phyloP scores from a whole-genome alignment of 1,284 basidiomycete species.

The Ganoderma leucocontextum region DNA sequence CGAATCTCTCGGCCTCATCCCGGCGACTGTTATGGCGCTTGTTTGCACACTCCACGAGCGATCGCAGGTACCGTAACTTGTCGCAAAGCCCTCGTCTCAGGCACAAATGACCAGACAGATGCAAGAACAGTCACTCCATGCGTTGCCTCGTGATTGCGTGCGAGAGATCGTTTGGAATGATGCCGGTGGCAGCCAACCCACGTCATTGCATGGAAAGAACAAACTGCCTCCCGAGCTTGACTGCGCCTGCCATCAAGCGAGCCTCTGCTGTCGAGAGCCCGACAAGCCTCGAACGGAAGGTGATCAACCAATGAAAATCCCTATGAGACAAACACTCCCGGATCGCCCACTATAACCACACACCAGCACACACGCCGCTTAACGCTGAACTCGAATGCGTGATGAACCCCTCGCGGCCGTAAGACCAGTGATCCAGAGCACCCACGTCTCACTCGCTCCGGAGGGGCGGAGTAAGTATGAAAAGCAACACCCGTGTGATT shows the following conservation, averaged over 20 bases:
- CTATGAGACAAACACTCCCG: background rate
- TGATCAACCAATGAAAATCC: background rate
- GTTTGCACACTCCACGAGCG: background rate
- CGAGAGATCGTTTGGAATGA: background rate
- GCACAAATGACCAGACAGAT: background rate
- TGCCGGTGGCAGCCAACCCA: background rate
- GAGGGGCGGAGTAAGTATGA: background rate
- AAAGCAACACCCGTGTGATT: background rate
- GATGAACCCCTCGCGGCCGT: background rate
- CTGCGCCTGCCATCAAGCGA: background rate
- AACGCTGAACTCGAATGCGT: background rate
- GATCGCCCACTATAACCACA: background rate
- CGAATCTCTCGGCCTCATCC: background rate
- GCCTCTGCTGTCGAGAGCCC: background rate
- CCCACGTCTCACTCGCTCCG: background rate
- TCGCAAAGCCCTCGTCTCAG: background rate
- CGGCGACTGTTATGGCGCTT: background rate
- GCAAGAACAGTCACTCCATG: background rate
- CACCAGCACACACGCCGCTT: background rate
- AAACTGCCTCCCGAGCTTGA: background rate
- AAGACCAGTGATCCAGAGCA: background rate
- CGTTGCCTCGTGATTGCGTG: background rate
- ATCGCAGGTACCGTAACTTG: background rate
- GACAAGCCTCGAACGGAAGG: background rate
- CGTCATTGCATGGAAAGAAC: background rate